phyloP scores from a whole-genome alignment of 768 basidiomycete species.

The Naganishia vishniacii region DNA sequence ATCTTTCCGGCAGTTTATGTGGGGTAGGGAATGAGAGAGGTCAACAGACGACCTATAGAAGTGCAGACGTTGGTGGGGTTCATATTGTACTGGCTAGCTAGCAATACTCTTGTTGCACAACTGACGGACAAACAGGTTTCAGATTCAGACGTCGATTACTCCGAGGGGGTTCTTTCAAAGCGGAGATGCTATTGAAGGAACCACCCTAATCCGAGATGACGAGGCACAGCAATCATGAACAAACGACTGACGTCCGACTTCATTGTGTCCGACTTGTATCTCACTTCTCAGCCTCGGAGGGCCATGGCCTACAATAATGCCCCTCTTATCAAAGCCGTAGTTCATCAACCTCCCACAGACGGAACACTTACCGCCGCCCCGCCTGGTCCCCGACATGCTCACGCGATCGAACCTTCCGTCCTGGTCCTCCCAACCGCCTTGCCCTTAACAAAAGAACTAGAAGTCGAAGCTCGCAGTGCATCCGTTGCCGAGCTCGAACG shows the following conservation, averaged over 20 bases:
- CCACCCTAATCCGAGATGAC: no score
- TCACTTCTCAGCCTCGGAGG: no score
- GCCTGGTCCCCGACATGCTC: neutral
- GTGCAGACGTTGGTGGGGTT: no score
- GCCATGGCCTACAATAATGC: slow-evolving; percentile 26
- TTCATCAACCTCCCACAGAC: slow-evolving; percentile 1
- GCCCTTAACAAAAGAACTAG: slow-evolving; percentile 31
- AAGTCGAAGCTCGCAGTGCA: slow-evolving; percentile 31
- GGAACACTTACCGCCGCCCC: neutral
- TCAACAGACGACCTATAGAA: no score
- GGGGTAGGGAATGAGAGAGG: neutral
- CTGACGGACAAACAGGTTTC: neutral
- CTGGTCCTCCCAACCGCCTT: slow-evolving; percentile 11
- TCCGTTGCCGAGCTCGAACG: slow-evolving; percentile 41
- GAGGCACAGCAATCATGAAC: no score
- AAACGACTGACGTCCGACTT: no score
- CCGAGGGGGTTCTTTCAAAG: no score
- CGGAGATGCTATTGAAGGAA: no score
- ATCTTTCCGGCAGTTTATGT: no score
- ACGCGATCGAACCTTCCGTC: slow-evolving; percentile 1
- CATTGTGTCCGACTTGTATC: no score
- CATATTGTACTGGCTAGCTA: no score
- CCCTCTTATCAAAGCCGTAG: slow-evolving; percentile 5
- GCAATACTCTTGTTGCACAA: neutral
- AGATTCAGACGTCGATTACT: no score